phyloP scores from a whole-genome alignment of 2,329 filamentous ascomycete species.

The Ustulina deusta region DNA sequence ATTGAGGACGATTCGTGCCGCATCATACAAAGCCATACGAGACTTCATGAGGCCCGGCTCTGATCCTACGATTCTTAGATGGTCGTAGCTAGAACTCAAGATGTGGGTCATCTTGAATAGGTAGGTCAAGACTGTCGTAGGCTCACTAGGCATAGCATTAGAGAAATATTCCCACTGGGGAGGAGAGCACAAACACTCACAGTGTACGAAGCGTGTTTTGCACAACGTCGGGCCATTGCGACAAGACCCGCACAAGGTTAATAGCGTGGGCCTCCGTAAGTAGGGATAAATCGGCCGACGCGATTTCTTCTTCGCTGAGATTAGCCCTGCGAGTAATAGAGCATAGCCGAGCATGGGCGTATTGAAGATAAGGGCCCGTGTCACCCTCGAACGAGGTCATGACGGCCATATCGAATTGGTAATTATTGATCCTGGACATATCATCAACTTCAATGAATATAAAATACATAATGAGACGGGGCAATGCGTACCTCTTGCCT shows the following conservation, averaged over 20 bases:
- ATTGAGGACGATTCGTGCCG: conserved; percentile 78
- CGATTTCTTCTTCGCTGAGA: conserved; percentile 55
- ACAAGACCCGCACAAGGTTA: conserved; percentile 77
- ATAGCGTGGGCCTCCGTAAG: conserved; percentile 69
- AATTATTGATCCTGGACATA: conserved; percentile 56
- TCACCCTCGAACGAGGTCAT: conserved; percentile 82
- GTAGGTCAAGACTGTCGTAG: conserved; percentile 70
- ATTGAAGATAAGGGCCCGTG: conserved; percentile 79
- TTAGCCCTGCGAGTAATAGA: conserved; percentile 55
- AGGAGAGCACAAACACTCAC: conserved; percentile 13
- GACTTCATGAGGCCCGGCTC: conserved; percentile 78
- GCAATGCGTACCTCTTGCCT: conserved; percentile 79
- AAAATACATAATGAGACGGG: conserved; percentile 41
- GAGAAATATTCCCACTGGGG: neutral
- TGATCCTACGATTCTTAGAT: conserved; percentile 83
- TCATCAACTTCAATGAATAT: conserved; percentile 17
- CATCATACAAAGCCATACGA: conserved; percentile 81
- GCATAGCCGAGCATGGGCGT: conserved; percentile 73
- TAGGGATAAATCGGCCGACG: conserved; percentile 67
- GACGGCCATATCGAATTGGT: conserved; percentile 76
- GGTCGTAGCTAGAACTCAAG: conserved; percentile 83
- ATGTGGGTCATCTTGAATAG: conserved; percentile 81
- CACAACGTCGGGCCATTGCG: conserved; percentile 87
- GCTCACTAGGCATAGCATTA: conserved; percentile 61
- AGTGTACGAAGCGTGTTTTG: conserved; percentile 86